phyloP scores from a whole-genome alignment of 140 eudicot species.

The Erigeron philadelphicus region DNA sequence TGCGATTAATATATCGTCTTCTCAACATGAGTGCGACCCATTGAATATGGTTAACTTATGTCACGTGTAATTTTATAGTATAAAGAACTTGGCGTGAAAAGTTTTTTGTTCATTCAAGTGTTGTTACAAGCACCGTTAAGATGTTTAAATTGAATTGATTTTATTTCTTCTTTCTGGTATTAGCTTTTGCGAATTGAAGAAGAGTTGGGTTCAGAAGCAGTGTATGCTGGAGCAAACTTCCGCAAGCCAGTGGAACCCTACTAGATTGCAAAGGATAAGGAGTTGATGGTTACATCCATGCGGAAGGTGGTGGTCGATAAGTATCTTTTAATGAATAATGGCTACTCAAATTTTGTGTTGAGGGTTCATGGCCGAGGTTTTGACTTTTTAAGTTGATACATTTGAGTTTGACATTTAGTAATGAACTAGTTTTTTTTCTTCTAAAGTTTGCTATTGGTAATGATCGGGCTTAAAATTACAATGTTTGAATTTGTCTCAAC shows the following conservation, averaged over 20 bases:
- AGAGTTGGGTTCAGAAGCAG: conserved; percentile 91
- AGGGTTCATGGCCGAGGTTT: conserved; percentile 10
- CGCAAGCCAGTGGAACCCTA: conserved; percentile 86
- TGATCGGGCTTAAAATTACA: background rate
- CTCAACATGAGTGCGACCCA: too few relatives aligned
- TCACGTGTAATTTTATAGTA: background rate
- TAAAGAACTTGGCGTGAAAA: background rate
- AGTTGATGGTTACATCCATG: conserved; percentile 3
- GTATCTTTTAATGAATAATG: conserved; percentile 13
- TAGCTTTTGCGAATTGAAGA: conserved; percentile 89
- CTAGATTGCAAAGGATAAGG: conserved; percentile 30
- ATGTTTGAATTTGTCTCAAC: background rate
- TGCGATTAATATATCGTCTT: too few relatives aligned
- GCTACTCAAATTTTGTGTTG: conserved; percentile 17
- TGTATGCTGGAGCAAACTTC: conserved; percentile 91
- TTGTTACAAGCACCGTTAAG: background rate
- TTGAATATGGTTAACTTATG: too few relatives aligned
- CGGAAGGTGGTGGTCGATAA: conserved; percentile 9
- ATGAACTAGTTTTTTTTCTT: background rate
- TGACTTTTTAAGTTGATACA: background rate
- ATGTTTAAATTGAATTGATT: background rate
- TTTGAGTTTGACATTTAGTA: background rate
- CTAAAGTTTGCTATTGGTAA: background rate
- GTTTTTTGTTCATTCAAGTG: background rate
- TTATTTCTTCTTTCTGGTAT: background rate